Evolutionary conservation across 345 rosid genomes (phyloP).

Genomic region (Camelina hispida): DNA sequence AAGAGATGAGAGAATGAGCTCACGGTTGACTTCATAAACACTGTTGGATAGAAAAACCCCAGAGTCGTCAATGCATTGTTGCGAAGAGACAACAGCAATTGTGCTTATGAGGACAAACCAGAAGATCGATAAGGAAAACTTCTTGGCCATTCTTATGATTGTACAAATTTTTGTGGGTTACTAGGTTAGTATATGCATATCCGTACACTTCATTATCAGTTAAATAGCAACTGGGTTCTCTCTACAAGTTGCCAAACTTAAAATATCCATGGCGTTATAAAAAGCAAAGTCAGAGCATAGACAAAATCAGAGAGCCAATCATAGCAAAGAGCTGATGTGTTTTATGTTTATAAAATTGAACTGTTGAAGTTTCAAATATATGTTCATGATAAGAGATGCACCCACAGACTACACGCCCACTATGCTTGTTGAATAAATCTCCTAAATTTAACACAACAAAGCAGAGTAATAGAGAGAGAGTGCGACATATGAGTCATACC

Average conservation of each 20-base stretch:
- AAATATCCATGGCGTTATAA: conserved; percentile 7
- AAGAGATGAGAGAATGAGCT: conserved; percentile 18
- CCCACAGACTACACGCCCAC: neutral
- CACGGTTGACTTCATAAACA: too few relatives aligned
- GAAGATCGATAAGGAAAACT: neutral
- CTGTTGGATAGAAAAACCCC: too few relatives aligned
- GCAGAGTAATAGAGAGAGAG: neutral
- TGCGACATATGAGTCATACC: neutral
- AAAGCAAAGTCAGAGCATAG: conserved; percentile 10
- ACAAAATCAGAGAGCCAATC: conserved; percentile 31
- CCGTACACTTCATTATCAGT: neutral
- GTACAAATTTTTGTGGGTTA: too few relatives aligned
- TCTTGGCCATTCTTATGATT: too few relatives aligned
- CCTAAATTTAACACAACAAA: neutral
- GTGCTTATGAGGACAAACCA: neutral
- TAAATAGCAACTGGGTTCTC: conserved; percentile 12
- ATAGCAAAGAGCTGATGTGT: conserved; percentile 4
- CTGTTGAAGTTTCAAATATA: conserved; percentile 15
- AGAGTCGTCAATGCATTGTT: neutral
- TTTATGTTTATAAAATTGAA: neutral
- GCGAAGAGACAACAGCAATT: neutral
- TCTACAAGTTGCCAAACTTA: conserved; percentile 23
- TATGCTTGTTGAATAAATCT: conserved; percentile 7
- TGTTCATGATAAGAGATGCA: conserved; percentile 18
- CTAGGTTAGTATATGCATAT: conserved; percentile 43